Evolutionary conservation across 306 rosid genomes (phyloP).

Genomic region (Sphenostylis stenocarpa): DNA sequence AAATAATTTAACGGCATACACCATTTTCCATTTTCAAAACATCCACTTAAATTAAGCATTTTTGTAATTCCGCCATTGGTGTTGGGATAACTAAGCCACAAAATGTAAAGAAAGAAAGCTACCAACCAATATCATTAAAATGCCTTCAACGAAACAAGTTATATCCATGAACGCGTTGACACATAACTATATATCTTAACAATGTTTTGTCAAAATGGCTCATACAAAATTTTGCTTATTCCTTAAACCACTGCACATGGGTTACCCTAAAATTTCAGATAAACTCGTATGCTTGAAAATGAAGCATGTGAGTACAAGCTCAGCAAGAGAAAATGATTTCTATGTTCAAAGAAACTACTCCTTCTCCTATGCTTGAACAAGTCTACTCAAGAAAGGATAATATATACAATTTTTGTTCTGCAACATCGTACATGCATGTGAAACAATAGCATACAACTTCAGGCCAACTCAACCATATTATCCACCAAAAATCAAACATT

Average conservation of each 20-base stretch:
- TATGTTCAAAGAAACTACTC: conserved; percentile 42
- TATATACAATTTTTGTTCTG: conserved; percentile 18
- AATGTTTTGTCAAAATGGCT: conserved; percentile 18
- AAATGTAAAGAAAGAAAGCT: background rate
- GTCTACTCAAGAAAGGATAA: conserved; percentile 25
- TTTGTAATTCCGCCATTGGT: too few species aligned
- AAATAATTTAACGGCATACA: too few species aligned
- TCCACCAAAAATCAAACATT: background rate
- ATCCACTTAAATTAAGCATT: too few species aligned
- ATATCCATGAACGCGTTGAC: background rate
- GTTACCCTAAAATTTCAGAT: conserved; percentile 27
- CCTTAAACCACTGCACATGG: conserved; percentile 56
- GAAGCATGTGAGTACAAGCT: conserved; percentile 27
- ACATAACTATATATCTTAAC: background rate
- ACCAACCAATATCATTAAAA: background rate
- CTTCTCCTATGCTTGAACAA: conserved; percentile 27
- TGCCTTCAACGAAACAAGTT: background rate
- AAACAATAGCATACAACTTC: conserved; percentile 30
- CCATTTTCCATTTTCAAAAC: too few species aligned
- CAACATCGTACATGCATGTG: conserved; percentile 36
- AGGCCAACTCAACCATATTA: conserved; percentile 29
- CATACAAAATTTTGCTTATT: conserved; percentile 34
- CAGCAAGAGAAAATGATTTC: conserved; percentile 30
- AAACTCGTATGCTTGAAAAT: conserved; percentile 26
- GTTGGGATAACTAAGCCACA: background rate